phyloP scores from a whole-genome alignment of 1,284 basidiomycete species.

The Fomitopsis pinicola region DNA sequence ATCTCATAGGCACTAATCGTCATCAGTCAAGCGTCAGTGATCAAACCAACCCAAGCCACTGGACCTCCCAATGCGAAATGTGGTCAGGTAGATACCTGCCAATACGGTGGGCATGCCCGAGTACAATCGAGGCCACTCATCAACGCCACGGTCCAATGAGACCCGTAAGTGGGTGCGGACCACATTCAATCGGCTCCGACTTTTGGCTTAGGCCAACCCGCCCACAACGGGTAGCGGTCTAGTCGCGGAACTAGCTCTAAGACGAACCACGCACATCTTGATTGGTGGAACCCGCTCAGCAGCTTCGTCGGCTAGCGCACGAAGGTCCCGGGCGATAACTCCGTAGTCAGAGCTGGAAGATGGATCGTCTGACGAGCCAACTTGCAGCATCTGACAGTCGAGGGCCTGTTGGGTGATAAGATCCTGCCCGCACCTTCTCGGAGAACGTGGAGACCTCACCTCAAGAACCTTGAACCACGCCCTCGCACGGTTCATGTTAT shows the following conservation, averaged over 20 bases:
- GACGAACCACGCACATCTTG: conserved; percentile 16
- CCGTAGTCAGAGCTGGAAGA: conserved; percentile 22
- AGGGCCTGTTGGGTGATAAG: conserved; percentile 14
- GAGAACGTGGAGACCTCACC: conserved; percentile 6
- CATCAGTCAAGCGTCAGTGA: neutral
- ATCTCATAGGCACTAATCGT: conserved; percentile 27
- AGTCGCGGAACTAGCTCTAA: neutral
- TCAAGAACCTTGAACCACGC: conserved; percentile 27
- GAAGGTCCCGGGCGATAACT: conserved; percentile 26
- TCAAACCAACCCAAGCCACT: no score
- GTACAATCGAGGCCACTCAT: no score
- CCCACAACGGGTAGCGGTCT: no score
- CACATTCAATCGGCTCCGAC: no score
- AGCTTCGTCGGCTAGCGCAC: conserved; percentile 26
- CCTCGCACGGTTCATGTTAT: conserved; percentile 19
- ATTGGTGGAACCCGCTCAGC: conserved; percentile 26
- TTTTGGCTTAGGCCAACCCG: no score
- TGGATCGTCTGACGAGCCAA: conserved; percentile 26
- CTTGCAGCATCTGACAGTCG: conserved; percentile 24
- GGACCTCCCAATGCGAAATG: no score
- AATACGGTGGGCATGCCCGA: neutral
- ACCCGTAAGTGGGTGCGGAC: no score
- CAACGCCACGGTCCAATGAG: no score
- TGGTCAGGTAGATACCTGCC: no score
- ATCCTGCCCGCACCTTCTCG: neutral